phyloP scores from a whole-genome alignment of 2,329 filamentous ascomycete species.

The Elsinoe batatas region DNA sequence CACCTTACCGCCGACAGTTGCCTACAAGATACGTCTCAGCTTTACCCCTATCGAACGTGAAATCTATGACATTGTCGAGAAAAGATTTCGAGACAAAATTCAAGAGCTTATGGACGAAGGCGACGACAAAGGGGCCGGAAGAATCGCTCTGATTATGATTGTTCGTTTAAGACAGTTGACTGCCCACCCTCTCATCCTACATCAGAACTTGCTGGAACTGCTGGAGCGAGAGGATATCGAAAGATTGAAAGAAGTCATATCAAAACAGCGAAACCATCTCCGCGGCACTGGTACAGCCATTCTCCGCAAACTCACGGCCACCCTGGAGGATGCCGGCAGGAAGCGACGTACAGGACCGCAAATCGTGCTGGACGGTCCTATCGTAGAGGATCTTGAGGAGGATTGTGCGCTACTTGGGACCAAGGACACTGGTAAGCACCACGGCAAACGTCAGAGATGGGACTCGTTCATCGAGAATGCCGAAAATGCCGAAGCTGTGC shows the following conservation, averaged over 20 bases:
- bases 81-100: constrained; percentile 34
- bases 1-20: no score
- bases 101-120: constrained; percentile 8
- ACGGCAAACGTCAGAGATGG: no score
- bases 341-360: no score
- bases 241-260: constrained; percentile 25
- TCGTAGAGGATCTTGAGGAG: no score
- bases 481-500: no score
- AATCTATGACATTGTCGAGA: constrained; percentile 44
- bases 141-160: constrained; percentile 35
- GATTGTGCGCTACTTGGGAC: no score
- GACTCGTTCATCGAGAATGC: no score
- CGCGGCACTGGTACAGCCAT: not conserved
- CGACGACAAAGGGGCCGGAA: constrained; percentile 26
- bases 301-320: not conserved
- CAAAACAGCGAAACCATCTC: no score
- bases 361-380: no score
- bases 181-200: constrained; percentile 39
- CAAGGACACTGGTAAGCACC: no score
- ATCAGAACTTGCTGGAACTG: constrained; percentile 36
- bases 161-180: constrained; percentile 43
- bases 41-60: constrained; percentile 44
- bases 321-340: no score
- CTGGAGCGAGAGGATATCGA: constrained; percentile 38
- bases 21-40: no score